A percentile compares a stretch with the other conserved stretches of the same genome.
These are phyloP conservation scores for Chimonanthus praecox DNA, from an alignment of 164 flowering plant genomes.

Conservation along the genomic window DNA sequence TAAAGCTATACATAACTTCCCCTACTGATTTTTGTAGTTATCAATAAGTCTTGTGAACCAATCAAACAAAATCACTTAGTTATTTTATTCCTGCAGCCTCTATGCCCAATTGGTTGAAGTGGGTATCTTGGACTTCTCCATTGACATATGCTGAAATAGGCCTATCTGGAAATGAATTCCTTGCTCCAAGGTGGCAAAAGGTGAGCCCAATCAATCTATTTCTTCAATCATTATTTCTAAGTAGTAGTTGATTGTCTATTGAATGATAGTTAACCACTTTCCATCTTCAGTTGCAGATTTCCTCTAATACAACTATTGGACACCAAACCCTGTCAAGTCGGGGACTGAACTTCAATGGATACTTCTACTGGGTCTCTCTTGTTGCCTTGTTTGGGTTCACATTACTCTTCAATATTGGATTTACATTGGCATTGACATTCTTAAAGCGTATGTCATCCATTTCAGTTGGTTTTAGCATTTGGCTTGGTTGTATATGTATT, in stretches of 20 bases:
- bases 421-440: slow-evolving; percentile 42
- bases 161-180: slow-evolving; percentile 53
- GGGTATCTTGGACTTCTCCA: slow-evolving; percentile 69
- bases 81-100: slow-evolving; percentile 36
- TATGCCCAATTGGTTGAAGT: slow-evolving; percentile 55
- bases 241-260: neutral
- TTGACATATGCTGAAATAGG: slow-evolving; percentile 57
- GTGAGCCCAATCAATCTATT: slow-evolving; percentile 21
- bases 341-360: slow-evolving; percentile 38
- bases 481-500: neutral
- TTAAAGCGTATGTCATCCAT: slow-evolving; percentile 37
- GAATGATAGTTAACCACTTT: slow-evolving; percentile 2
- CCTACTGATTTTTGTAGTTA: neutral
- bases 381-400: slow-evolving; percentile 47
- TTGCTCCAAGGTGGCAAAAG: slow-evolving; percentile 57
- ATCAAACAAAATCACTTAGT: neutral
- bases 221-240: neutral
- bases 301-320: slow-evolving; percentile 45
- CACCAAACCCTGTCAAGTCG: slow-evolving; percentile 34
- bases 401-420: slow-evolving; percentile 45
- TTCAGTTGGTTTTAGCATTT: neutral
- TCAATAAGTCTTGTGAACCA: neutral
- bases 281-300: slow-evolving; percentile 19
- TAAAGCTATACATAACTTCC: slow-evolving; percentile 21
- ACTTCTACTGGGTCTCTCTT: slow-evolving; percentile 52